Conservation (phyloP, 2,329 filamentous ascomycete species). For the Byssothecium circinans region DNA sequence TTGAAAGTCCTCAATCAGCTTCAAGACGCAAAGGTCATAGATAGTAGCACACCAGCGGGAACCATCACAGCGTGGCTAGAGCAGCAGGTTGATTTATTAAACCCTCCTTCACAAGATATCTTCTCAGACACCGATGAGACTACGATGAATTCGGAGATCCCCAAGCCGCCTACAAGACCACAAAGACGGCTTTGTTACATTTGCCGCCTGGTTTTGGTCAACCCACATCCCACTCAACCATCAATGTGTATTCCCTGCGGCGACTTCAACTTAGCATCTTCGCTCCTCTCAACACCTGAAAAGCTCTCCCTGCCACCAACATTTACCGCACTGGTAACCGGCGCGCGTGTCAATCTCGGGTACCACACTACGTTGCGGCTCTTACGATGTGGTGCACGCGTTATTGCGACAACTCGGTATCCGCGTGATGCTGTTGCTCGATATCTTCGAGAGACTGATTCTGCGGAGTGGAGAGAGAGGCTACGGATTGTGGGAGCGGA, state of each 20-base stretch:
- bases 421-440: constrained; percentile 12
- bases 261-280: constrained; percentile 11
- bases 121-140: too few species aligned
- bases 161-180: constrained; percentile 3
- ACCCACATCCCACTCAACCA: constrained; percentile 5
- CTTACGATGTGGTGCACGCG: constrained; percentile 14
- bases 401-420: constrained; percentile 13
- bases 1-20: constrained; percentile 7
- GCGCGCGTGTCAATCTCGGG: constrained; percentile 15
- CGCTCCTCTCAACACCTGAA: constrained; percentile 6
- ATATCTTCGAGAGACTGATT: constrained; percentile 9
- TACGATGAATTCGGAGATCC: neutral
- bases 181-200: constrained; percentile 13
- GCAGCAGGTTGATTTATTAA: neutral
- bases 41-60: constrained; percentile 4
- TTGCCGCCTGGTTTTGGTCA: constrained; percentile 7
- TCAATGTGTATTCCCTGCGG: constrained; percentile 13
- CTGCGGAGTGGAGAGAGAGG: constrained; percentile 4
- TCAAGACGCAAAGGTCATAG: constrained; percentile 5
- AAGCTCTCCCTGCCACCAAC: constrained; percentile 4
- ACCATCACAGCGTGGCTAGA: constrained; percentile 1
- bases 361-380: constrained; percentile 13
- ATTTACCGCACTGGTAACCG: constrained; percentile 16
- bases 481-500: constrained; percentile 10
- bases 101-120: neutral